Conservation (phyloP, 805 yeast genomes). For the Kuraishia floccosa region DNA sequence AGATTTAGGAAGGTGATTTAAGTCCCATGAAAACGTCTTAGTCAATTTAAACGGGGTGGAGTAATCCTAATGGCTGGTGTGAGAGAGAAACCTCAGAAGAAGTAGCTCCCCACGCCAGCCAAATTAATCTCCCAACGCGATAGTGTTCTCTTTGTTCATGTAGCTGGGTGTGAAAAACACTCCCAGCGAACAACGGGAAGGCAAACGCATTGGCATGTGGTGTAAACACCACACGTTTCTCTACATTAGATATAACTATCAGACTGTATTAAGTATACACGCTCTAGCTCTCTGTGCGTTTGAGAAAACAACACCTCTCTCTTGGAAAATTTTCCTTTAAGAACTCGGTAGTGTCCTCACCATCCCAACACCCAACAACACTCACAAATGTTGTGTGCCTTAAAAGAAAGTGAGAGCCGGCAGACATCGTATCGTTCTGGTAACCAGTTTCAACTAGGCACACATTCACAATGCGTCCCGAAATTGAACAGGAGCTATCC, state of each 20-base stretch:
- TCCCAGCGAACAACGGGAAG: conserved; percentile 3
- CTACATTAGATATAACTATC: too few species aligned
- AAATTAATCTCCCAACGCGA: conserved; percentile 4
- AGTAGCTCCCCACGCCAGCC: too few species aligned
- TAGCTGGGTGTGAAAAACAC: background rate
- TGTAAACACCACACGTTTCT: too few species aligned
- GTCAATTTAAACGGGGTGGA: conserved; percentile 3
- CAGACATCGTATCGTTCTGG: too few species aligned
- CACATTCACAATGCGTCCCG: conserved; percentile 64
- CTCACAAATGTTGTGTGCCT: too few species aligned
- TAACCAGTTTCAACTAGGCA: too few species aligned
- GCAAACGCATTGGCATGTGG: conserved; percentile 4
- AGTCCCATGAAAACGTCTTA: conserved; percentile 1
- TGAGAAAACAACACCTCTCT: too few species aligned
- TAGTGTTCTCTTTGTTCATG: conserved; percentile 3
- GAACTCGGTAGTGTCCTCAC: too few species aligned
- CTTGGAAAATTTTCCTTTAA: too few species aligned
- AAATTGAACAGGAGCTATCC: conserved; percentile 94
- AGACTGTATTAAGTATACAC: too few species aligned
- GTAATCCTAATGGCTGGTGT: conserved; percentile 2
- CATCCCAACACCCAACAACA: conserved; percentile 2
- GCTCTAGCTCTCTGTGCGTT: too few species aligned
- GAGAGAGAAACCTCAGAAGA: background rate
- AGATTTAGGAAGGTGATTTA: conserved; percentile 5
- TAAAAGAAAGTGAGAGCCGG: too few species aligned